Evolutionary conservation across 2,329 filamentous ascomycete species (phyloP).

Genomic region (Triangularia setosa): DNA sequence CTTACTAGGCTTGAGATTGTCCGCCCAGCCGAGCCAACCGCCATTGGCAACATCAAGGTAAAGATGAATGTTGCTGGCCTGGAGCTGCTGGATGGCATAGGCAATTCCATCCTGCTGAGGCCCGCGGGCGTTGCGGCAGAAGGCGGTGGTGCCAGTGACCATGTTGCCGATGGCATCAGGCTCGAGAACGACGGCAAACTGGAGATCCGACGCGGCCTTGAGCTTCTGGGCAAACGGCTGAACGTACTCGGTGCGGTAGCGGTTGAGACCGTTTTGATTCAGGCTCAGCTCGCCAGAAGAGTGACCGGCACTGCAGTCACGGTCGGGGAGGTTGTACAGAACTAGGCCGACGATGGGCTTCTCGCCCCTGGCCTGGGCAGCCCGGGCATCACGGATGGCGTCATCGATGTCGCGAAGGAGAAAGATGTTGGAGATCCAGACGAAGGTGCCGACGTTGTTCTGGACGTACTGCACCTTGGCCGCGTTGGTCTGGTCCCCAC

Average conservation of each 20-base stretch:
- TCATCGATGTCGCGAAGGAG: conserved; percentile 36
- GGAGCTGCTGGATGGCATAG: conserved; percentile 37
- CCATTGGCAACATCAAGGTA: conserved; percentile 41
- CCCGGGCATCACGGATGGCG: conserved; percentile 36
- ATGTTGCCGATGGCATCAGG: conserved; percentile 42
- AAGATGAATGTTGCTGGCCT: conserved; percentile 35
- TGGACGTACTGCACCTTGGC: conserved; percentile 37
- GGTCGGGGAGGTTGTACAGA: conserved; percentile 42
- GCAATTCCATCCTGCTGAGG: conserved; percentile 40
- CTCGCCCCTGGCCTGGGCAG: conserved; percentile 31
- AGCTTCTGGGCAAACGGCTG: conserved; percentile 36
- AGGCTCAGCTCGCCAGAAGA: conserved; percentile 37
- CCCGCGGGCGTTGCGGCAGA: conserved; percentile 36
- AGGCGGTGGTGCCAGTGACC: conserved; percentile 36
- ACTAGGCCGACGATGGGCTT: conserved; percentile 40
- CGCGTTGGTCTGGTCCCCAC: conserved; percentile 38
- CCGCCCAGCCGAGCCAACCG: conserved; percentile 40
- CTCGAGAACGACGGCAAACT: conserved; percentile 41
- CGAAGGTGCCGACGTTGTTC: conserved; percentile 37
- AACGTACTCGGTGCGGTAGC: conserved; percentile 39
- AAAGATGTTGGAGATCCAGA: conserved; percentile 39
- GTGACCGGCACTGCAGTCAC: conserved; percentile 41
- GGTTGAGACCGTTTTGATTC: conserved; percentile 33
- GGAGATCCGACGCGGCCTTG: conserved; percentile 34
- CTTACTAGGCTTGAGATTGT: conserved; percentile 29